These are phyloP conservation scores for Scolecobasidium constrictum DNA, from an alignment of 2,329 filamentous ascomycete species.

Conservation along the genomic window DNA sequence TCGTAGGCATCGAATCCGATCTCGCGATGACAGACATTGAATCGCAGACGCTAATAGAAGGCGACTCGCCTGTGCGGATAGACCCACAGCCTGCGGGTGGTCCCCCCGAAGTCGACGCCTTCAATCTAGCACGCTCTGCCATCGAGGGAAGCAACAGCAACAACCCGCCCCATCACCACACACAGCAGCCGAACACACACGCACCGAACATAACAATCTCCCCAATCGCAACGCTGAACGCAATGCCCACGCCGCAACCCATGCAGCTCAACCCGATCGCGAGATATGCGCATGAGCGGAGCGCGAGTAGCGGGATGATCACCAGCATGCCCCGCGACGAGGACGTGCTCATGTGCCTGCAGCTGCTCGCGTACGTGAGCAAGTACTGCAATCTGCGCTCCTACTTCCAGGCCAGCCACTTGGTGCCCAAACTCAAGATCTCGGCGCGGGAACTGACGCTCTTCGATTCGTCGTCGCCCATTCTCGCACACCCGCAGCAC, in stretches of 20 bases:
- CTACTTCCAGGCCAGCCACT: constrained; percentile 90
- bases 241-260: constrained; percentile 52
- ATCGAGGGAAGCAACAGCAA: constrained; percentile 65
- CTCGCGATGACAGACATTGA: constrained; percentile 86
- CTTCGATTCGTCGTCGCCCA: constrained; percentile 51
- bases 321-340: constrained; percentile 94
- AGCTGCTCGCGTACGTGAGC: constrained; percentile 91
- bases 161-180: constrained; percentile 63
- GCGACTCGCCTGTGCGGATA: constrained; percentile 60
- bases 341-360: constrained; percentile 94
- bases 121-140: constrained; percentile 78
- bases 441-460: constrained; percentile 65
- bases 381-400: constrained; percentile 95
- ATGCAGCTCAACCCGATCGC: constrained; percentile 62
- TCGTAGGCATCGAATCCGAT: constrained; percentile 66
- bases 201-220: constrained; percentile 63
- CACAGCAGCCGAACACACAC: constrained; percentile 54
- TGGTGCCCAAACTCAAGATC: constrained; percentile 86
- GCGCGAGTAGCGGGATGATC: constrained; percentile 59
- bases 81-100: constrained; percentile 67
- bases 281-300: constrained; percentile 68
- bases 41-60: constrained; percentile 63
- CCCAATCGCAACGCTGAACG: constrained; percentile 57
- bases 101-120: constrained; percentile 77
- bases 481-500: neutral